Evolutionary conservation across 208 protist species (phyloP).

Genomic region (Trypanosomatidae sp.): DNA sequence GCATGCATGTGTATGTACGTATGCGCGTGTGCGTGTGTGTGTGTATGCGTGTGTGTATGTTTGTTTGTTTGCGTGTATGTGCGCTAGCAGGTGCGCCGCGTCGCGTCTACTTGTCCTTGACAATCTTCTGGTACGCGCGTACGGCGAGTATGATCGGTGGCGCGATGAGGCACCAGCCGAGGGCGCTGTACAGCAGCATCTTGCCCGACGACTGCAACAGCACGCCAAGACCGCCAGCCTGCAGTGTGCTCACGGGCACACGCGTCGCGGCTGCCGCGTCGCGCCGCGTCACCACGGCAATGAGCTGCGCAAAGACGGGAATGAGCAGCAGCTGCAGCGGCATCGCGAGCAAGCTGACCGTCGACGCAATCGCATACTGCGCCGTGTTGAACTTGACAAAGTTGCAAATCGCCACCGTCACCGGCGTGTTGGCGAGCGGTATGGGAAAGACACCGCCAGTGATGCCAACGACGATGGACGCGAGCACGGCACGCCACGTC

Average conservation of each 20-base stretch:
- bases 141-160: constrained; percentile 3
- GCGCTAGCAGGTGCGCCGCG: too few species aligned
- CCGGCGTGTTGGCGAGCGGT: constrained; percentile 22
- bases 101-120: neutral
- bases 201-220: constrained; percentile 11
- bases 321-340: constrained; percentile 33
- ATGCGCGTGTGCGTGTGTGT: neutral
- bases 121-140: neutral
- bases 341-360: constrained; percentile 22
- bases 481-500: constrained; percentile 5
- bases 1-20: neutral
- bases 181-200: constrained; percentile 16
- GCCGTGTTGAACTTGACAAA: constrained; percentile 5
- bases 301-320: constrained; percentile 10
- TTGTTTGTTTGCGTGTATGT: neutral
- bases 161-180: constrained; percentile 15
- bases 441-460: constrained; percentile 42
- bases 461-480: constrained; percentile 16
- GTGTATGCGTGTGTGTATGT: neutral
- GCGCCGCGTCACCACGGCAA: constrained; percentile 3
- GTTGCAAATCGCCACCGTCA: constrained; percentile 8
- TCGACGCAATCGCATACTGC: constrained; percentile 15
- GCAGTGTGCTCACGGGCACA: too few species aligned
- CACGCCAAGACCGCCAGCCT: constrained; percentile 7
- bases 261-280: too few species aligned